Evolutionary conservation across 2,329 filamentous ascomycete genomes (phyloP), one percentile per base, ranked within the genome.

Genomic region (Verticillium albo-atrum): DNA sequence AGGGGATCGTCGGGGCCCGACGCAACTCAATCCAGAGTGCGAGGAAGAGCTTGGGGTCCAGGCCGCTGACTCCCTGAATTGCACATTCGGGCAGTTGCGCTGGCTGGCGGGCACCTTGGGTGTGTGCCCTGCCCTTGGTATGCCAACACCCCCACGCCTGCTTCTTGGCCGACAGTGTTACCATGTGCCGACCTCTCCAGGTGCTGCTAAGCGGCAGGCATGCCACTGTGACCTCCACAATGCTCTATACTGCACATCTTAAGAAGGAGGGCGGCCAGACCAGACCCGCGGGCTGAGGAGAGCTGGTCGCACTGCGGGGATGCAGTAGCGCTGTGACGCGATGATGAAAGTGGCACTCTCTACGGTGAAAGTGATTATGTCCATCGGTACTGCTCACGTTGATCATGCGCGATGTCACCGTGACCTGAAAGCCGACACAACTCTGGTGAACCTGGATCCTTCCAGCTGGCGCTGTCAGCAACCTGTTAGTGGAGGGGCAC

Each of bases 161-260:
- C 3, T 23, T 23, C 37, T 6, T 23, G 7, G 37, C 37, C 37
- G 25, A 47, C n/a, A 25, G n/a, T 23, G 20, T 20, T 3, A 47
- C 12, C 34, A 23, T 6, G 37, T 25, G 37, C 37, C 25, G 37
- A 25, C 37, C 37, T 23, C 37, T 12, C n/a, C 14, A n/a, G 20
- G n/a, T 20, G 37, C 37, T 20, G n/a, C 37, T 12, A 2, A 25
- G 37, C 20, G 20, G n/a, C 37, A 47, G 20, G n/a, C 37, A 47
- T 12, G 37, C 6, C 37, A 23, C 7, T 17, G 15, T 42, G 15
- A 12, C 9, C 17, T n/a, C 37, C n/a, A 6, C n/a, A n/a, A 47
- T 3, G n/a, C 55, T 53, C 63, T 68, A 69, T 69, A 68, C 56
- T 58, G 67, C 66, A 67, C 68, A 69, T 69, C 68, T 63, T 69